Evolutionary conservation across 2,329 filamentous ascomycete species (phyloP), one percentile per base, ranked within the genome.

Genomic region (Xylaria digitata): DNA sequence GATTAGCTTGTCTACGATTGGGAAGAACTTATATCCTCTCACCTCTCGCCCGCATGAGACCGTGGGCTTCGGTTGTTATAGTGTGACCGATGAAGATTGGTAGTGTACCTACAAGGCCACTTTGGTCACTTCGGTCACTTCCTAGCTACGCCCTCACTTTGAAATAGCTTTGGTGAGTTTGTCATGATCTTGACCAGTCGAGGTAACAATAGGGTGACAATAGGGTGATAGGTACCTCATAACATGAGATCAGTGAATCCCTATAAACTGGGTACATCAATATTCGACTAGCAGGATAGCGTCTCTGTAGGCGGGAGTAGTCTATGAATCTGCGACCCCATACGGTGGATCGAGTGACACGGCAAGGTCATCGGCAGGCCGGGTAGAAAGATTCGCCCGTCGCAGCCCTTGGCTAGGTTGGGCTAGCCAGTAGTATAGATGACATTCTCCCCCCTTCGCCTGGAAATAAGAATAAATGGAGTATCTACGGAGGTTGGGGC

Each of bases 301-400:
- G 26, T 5, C 26, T 26, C 26, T 32, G 32, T 23, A 34, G 54
- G 30, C 32, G 23, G 32, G 48, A 63, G 59, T 26, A 37, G 26
- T 26, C 26, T 26, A 49, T 7, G 42, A 46, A 21, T 17, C 30
- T 48, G 26, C 26, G 5, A 26, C 26, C 19, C 34, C 23, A 26
- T 17, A 13, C 19, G 21, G 60, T 67, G 61, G 65, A 62, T 64
- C 65, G 49, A 55, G 63, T 50, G 46, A 34, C 52, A 57, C 61
- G 65, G 65, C 65, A 67, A 61, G 50, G 61, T 26, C 13, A 32
- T 67, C 65, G 65, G 65, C 50, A 67, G 50, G 45, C 43, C 52
- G 61, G 60, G 61, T 67, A 42, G 55, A 64, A 64, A 67, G 50
- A 61, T 64, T 67, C 50, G 56, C 61, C 61, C 65, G 40, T 40